Conservation (phyloP, 1,284 basidiomycete species). For the Cryptococcus sp. region DNA sequence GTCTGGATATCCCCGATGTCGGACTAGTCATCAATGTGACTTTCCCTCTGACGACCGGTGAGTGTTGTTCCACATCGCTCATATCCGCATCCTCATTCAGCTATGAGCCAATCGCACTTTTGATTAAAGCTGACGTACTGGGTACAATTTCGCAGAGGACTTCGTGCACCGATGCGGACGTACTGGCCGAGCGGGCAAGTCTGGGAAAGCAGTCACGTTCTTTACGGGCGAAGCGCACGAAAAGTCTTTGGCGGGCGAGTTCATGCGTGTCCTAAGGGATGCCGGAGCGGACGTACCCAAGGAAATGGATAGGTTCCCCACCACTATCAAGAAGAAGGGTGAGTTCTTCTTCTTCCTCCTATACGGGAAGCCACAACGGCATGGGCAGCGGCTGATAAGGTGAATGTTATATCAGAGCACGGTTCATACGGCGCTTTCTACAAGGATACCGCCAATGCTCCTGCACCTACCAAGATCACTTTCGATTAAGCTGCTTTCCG, state of each 20-base stretch:
- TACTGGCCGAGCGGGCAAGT: conserved; percentile 89
- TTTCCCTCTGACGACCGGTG: conserved; percentile 92
- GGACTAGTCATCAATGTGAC: conserved; percentile 92
- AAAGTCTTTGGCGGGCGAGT: conserved; percentile 84
- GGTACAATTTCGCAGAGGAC: conserved; percentile 54
- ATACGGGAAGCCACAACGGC: neutral
- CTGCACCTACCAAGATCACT: conserved; percentile 83
- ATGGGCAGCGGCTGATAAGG: neutral
- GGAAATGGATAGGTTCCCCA: conserved; percentile 84
- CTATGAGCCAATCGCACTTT: too few species aligned
- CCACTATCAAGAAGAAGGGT: conserved; percentile 95
- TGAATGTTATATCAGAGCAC: conserved; percentile 34
- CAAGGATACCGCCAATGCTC: conserved; percentile 71
- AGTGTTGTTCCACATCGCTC: conserved; percentile 8
- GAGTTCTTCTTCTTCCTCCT: conserved; percentile 14
- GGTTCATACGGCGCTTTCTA: conserved; percentile 67
- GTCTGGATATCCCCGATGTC: conserved; percentile 96
- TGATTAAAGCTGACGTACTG: too few species aligned
- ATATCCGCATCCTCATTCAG: too few species aligned
- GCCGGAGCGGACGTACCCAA: conserved; percentile 72
- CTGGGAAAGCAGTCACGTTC: conserved; percentile 92
- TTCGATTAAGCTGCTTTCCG: conserved; percentile 58
- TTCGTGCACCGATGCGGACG: conserved; percentile 97
- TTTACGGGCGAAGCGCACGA: conserved; percentile 90
- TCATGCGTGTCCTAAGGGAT: conserved; percentile 87